phyloP scores from a whole-genome alignment of 768 basidiomycete species.

The Strobilomyces echinocephalus region DNA sequence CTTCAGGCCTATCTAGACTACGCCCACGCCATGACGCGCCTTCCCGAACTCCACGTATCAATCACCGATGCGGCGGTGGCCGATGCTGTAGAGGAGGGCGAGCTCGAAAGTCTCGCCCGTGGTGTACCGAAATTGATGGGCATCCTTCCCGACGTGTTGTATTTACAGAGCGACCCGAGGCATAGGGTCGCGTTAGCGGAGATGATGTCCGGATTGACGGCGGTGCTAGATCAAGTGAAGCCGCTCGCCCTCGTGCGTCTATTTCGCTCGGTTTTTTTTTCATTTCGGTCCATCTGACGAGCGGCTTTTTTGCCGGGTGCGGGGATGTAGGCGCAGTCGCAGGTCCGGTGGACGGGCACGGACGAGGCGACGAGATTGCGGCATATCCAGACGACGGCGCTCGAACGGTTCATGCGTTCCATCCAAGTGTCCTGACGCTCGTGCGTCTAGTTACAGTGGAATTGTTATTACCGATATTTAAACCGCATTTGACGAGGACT shows the following conservation, averaged over 20 bases:
- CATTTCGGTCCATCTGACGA: background rate
- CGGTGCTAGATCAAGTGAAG: constrained; percentile 52
- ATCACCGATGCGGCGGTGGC: constrained; percentile 39
- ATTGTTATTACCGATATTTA: constrained; percentile 22
- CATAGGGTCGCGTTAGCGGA: constrained; percentile 68
- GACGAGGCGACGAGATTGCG: constrained; percentile 57
- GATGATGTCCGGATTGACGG: constrained; percentile 64
- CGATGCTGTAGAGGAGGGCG: constrained; percentile 43
- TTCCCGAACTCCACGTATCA: constrained; percentile 51
- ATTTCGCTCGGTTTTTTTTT: background rate
- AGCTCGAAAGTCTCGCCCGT: constrained; percentile 58
- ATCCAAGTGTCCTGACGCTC: constrained; percentile 36
- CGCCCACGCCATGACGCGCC: constrained; percentile 53
- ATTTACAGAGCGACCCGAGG: constrained; percentile 51
- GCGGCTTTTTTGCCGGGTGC: background rate
- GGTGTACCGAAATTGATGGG: constrained; percentile 61
- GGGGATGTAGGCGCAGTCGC: constrained; percentile 33
- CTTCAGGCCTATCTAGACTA: constrained; percentile 69
- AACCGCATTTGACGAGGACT: constrained; percentile 1
- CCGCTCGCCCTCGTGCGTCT: constrained; percentile 58
- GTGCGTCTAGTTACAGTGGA: background rate
- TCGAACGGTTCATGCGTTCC: constrained; percentile 60
- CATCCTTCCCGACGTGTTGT: constrained; percentile 63
- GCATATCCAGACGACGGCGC: constrained; percentile 60
- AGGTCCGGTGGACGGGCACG: constrained; percentile 41